These are phyloP conservation scores for Heliamphora pulchella DNA, from an alignment of 179 eudicot genomes.

Conservation along the genomic window DNA sequence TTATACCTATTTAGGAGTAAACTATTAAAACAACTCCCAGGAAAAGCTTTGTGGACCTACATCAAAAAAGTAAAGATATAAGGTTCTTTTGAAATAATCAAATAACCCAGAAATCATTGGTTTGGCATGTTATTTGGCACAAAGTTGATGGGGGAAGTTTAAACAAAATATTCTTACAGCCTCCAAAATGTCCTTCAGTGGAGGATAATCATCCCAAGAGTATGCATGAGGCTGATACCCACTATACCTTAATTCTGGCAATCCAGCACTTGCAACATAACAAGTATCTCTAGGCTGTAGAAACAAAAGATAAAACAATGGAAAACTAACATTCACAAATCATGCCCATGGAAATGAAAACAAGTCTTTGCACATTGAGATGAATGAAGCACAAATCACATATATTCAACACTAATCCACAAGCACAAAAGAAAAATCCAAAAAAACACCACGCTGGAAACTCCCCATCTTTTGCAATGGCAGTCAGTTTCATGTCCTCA, in stretches of 20 bases:
- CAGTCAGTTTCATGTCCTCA: background rate
- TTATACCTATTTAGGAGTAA: conserved; percentile 74
- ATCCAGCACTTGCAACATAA: conserved; percentile 61
- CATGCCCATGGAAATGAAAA: background rate
- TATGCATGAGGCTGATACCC: conserved; percentile 75
- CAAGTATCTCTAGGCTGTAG: conserved; percentile 93
- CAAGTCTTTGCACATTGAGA: background rate
- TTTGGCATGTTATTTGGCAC: background rate
- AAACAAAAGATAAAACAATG: background rate
- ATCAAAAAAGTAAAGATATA: background rate
- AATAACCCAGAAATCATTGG: background rate
- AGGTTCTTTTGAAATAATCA: background rate
- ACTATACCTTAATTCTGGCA: conserved; percentile 55
- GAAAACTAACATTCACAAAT: background rate
- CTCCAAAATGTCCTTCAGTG: conserved; percentile 46
- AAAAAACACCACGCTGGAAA: background rate
- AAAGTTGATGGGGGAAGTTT: background rate
- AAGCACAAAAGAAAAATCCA: background rate
- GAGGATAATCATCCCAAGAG: conserved; percentile 81
- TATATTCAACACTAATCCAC: background rate
- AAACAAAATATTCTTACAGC: conserved; percentile 31
- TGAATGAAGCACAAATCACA: background rate
- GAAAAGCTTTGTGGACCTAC: conserved; percentile 70
- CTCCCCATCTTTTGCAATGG: background rate
- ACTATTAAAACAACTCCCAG: conserved; percentile 82